Base-by-base conservation (phyloP, 805 yeast species). In the Candida maris region DNA sequence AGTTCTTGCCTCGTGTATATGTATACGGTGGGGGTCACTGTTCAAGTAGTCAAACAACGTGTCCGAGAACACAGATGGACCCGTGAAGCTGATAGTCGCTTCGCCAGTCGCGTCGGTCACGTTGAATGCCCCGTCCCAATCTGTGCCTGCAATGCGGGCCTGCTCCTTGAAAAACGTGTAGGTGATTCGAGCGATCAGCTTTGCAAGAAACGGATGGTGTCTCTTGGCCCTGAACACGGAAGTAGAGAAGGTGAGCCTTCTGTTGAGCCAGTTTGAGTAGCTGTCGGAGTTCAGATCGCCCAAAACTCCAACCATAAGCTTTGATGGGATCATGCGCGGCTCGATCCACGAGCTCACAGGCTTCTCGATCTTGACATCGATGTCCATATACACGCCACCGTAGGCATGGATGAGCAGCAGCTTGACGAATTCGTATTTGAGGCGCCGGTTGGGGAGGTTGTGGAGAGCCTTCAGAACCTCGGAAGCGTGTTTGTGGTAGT, bases 301-400 rank as follows among this genome's bases (percentile, higher is more conserved):
- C n/a, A 36, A 34, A 10, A 54, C 32, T 7, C 57, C 56, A 15
- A 54, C 51, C 14, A 45, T 27, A 8, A 54, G 12, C 10, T 39
- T 30, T 12, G 42, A 34, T 4, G 32, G 39, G 18, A 38, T 40
- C 33, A 40, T 32, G 16, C 52, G 33, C 13, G 52, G 35, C 5
- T 32, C 18, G 35, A 40, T 46, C 59, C 59, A 54, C 6, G 35
- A 29, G 5, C 32, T 27, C 9, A 52, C 22, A 4, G 77, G 75
- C 37, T 62, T 72, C 35, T 67, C 58, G 4, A 74, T 67, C 37
- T 56, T 59, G 0, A 79, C 70, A 47, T 76, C 80, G 20, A 73
- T 69, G 42, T 76, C 81, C 3, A 76, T 65, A 43, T 73, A 75
- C 3, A 71, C 70, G 6, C 82, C 82, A 29, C 82, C 82, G 32